A percentile compares a stretch with the other conserved stretches of the same genome.
Conservation (phyloP, 169 alveolate species). For the Pseudocohnilembus persalinus region DNA sequence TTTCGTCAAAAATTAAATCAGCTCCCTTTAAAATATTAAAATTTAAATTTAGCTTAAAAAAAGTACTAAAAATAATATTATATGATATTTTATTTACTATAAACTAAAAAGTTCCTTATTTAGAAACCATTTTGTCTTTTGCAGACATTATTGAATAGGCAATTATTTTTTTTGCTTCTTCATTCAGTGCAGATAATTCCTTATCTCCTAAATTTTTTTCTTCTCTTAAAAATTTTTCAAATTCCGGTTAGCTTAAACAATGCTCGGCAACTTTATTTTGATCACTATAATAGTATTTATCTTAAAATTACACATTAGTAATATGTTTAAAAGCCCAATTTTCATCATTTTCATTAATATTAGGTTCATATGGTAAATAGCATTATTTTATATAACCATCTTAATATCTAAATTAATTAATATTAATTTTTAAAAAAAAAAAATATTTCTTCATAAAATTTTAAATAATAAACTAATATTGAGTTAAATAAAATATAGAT, state of each 20-base stretch:
- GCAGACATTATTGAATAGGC: slow-evolving; percentile 9
- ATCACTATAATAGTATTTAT: neutral
- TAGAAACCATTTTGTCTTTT: neutral
- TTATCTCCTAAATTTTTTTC: neutral
- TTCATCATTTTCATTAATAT: neutral
- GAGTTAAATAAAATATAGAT: too few relatives aligned
- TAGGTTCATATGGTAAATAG: neutral
- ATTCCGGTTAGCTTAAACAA: too few relatives aligned
- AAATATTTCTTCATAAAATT: too few relatives aligned
- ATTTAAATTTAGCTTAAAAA: too few relatives aligned
- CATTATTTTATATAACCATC: slow-evolving; percentile 15
- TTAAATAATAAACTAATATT: too few relatives aligned
- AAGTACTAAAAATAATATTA: too few relatives aligned
- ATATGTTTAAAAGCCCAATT: slow-evolving; percentile 11
- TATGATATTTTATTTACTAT: neutral
- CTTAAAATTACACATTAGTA: slow-evolving; percentile 6
- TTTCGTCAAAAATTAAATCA: slow-evolving; percentile 14
- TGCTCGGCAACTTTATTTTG: too few relatives aligned
- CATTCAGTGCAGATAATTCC: neutral
- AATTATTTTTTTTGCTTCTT: slow-evolving; percentile 7
- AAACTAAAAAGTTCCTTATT: slow-evolving; percentile 10
- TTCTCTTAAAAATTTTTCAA: too few relatives aligned
- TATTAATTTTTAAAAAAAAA: too few relatives aligned
- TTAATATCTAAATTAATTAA: slow-evolving; percentile 5
- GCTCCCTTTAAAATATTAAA: slow-evolving; percentile 3